Conservation (phyloP, 306 rosid genomes). For the Dalbergia oliveri region DNA sequence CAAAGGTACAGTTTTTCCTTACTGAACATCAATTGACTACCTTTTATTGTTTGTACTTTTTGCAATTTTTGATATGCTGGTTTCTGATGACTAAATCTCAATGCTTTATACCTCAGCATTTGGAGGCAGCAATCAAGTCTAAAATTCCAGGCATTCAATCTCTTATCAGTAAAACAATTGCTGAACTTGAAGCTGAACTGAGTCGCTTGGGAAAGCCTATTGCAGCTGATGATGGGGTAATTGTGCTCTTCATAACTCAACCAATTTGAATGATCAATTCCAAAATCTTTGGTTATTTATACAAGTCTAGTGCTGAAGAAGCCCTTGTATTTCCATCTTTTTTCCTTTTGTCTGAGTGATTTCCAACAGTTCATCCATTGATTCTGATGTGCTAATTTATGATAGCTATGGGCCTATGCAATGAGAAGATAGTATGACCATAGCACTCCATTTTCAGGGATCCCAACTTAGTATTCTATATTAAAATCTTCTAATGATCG, state of each 20-base stretch:
- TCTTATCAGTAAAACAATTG: constrained; percentile 83
- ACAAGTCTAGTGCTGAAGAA: constrained; percentile 11
- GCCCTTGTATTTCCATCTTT: constrained; percentile 1
- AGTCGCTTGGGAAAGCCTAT: constrained; percentile 91
- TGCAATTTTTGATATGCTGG: background rate
- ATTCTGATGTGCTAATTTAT: constrained; percentile 17
- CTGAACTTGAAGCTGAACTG: constrained; percentile 91
- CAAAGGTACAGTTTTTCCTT: constrained; percentile 66
- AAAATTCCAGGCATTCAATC: constrained; percentile 93
- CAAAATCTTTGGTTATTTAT: background rate
- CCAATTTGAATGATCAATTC: background rate
- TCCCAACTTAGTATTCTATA: constrained; percentile 8
- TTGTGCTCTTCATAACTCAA: constrained; percentile 44
- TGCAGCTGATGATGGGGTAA: constrained; percentile 92
- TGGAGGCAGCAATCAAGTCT: constrained; percentile 97
- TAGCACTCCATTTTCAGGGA: background rate
- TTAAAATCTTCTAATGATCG: constrained; percentile 36
- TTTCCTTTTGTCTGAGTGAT: background rate
- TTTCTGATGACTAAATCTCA: constrained; percentile 29
- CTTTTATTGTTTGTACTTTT: background rate
- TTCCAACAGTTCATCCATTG: constrained; percentile 31
- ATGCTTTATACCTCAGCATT: constrained; percentile 70
- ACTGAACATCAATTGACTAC: background rate
- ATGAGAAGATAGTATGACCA: constrained; percentile 12
- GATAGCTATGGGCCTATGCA: background rate